Percentiles rank a stretch among this genome's conserved stretches.
Evolutionary conservation across 768 basidiomycete genomes (phyloP).

Genomic region (Collybia sordida): DNA sequence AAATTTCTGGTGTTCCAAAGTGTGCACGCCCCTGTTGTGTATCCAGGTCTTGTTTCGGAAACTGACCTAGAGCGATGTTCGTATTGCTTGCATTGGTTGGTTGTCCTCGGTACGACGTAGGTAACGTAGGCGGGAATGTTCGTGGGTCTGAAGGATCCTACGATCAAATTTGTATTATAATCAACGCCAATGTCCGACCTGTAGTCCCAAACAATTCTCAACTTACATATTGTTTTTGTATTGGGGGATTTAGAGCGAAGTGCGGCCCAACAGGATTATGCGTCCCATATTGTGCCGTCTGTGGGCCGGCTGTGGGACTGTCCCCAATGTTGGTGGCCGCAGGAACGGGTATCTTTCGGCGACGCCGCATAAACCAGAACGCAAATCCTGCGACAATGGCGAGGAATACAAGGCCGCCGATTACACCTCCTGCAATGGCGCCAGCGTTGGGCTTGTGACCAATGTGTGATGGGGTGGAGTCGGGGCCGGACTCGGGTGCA

Average conservation of each 20-base stretch:
- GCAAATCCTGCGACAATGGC: conserved; percentile 15
- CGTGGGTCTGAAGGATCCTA: neutral
- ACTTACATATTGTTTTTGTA: neutral
- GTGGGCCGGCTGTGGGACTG: neutral
- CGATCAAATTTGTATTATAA: neutral
- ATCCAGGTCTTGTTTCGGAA: too few species aligned
- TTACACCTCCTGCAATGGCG: conserved; percentile 24
- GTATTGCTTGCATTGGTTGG: too few species aligned
- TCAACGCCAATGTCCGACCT: neutral
- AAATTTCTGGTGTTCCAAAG: neutral
- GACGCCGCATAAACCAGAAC: conserved; percentile 15
- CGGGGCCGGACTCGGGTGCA: too few species aligned
- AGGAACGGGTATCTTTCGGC: neutral
- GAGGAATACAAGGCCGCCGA: conserved; percentile 21
- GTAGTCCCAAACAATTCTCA: too few species aligned
- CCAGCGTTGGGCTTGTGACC: conserved; percentile 15
- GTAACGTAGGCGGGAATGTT: neutral
- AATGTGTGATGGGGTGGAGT: too few species aligned
- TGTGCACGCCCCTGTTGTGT: too few species aligned
- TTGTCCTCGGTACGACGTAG: too few species aligned
- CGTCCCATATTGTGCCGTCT: neutral
- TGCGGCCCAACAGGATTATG: too few species aligned
- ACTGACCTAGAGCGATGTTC: too few species aligned
- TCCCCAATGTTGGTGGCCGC: neutral
- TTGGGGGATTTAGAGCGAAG: neutral